Percentiles rank a stretch among this genome's conserved stretches.
Evolutionary conservation across 1,139 yeast genomes (phyloP).

Genomic region (Candida labiduridarum): DNA sequence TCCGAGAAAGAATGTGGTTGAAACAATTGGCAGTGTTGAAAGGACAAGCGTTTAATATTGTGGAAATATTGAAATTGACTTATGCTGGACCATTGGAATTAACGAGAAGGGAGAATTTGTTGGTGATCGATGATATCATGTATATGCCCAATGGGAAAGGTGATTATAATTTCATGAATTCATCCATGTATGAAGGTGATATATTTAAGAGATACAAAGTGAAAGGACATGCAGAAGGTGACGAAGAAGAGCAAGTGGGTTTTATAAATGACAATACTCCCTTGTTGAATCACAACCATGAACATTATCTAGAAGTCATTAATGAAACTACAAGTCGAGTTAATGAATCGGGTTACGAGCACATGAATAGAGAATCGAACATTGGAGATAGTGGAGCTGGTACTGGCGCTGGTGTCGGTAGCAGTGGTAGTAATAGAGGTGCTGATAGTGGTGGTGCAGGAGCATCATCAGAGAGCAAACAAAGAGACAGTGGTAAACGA

Average conservation of each 20-base stretch:
- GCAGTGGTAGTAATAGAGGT: slow-evolving; percentile 52
- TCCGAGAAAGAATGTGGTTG: slow-evolving; percentile 66
- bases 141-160: slow-evolving; percentile 46
- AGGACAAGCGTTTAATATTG: slow-evolving; percentile 80
- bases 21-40: slow-evolving; percentile 72
- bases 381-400: not conserved
- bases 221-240: slow-evolving; percentile 7
- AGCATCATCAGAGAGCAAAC: slow-evolving; percentile 6
- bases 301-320: slow-evolving; percentile 1
- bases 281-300: slow-evolving; percentile 7
- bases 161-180: slow-evolving; percentile 6
- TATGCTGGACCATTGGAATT: slow-evolving; percentile 72
- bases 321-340: slow-evolving; percentile 7
- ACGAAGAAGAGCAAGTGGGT: slow-evolving; percentile 10
- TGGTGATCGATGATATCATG: slow-evolving; percentile 65
- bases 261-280: slow-evolving; percentile 11
- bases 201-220: slow-evolving; percentile 17
- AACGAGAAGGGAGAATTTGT: slow-evolving; percentile 57
- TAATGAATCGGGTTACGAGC: slow-evolving; percentile 17
- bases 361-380: slow-evolving; percentile 12
- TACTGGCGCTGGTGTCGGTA: slow-evolving; percentile 13
- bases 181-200: slow-evolving; percentile 13
- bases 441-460: slow-evolving; percentile 5
- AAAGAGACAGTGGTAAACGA: slow-evolving; percentile 29
- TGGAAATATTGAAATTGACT: slow-evolving; percentile 59